Evolutionary conservation across 2,329 filamentous ascomycete genomes (phyloP).

Genomic region (Apiospora phragmitis): DNA sequence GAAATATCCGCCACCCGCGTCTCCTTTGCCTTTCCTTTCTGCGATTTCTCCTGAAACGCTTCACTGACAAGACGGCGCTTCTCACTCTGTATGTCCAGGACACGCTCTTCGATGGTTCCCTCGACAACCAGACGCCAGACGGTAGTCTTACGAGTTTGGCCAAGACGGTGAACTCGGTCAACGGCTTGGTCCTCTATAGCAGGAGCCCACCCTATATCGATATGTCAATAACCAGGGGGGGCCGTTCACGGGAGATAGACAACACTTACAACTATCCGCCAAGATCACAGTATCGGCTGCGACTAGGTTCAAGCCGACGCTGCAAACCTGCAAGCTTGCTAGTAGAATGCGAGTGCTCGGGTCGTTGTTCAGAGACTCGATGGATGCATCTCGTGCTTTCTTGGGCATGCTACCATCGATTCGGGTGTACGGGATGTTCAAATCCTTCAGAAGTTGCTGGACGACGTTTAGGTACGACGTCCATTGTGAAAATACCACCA

Average conservation of each 20-base stretch:
- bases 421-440: slow-evolving; percentile 65
- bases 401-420: slow-evolving; percentile 82
- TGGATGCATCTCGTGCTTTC: slow-evolving; percentile 68
- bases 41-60: slow-evolving; percentile 74
- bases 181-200: slow-evolving; percentile 91
- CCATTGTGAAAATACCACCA: slow-evolving; percentile 78
- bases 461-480: slow-evolving; percentile 73
- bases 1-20: slow-evolving; percentile 18
- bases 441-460: slow-evolving; percentile 63
- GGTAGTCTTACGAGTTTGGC: slow-evolving; percentile 76
- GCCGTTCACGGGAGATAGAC: not conserved
- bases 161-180: slow-evolving; percentile 83
- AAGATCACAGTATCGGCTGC: slow-evolving; percentile 85
- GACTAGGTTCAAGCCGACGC: slow-evolving; percentile 83
- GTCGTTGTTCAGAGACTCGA: slow-evolving; percentile 67
- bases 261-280: slow-evolving; percentile 66
- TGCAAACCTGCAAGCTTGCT: slow-evolving; percentile 78
- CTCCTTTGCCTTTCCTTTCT: slow-evolving; percentile 25
- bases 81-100: slow-evolving; percentile 74
- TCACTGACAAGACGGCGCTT: slow-evolving; percentile 77
- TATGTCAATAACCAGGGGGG: slow-evolving; percentile 16
- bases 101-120: slow-evolving; percentile 75
- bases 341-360: slow-evolving; percentile 73
- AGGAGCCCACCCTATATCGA: slow-evolving; percentile 72
- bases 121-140: slow-evolving; percentile 84